Evolutionary conservation across 371 early-diverging fungal genomes (phyloP), one percentile per base, ranked within the genome.

Genomic region (Neoconidiobolus thromboides): DNA sequence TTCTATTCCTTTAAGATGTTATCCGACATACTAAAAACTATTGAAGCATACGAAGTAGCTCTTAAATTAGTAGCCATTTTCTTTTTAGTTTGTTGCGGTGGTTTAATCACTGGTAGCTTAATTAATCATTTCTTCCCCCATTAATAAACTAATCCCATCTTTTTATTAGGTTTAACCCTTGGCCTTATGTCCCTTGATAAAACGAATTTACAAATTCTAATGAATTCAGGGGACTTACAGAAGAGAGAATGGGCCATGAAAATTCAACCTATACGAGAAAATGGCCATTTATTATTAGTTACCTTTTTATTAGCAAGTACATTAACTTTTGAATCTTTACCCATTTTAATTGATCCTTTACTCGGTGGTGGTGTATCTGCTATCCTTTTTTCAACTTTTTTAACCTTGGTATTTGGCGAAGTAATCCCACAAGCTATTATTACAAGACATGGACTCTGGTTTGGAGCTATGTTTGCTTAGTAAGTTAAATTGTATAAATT

Each of bases 371-470:
- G 85, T 40, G 82, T 89, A 54, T 76, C 81, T 57, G 97, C 97
- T 1, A 81, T 96, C 53, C 67, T 93, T 2, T 76, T 83, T 4
- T 94, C 94, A 1, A 92, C 91, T 1, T 82, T 76, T 0, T 68
- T 93, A 48, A 87, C 95, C 66, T 85, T 96, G 48, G 71, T 94
- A 12, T 96, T 96, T 77, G 96, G 95, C 59, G 96, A 96, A 67
- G 74, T 82, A 58, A 80, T 85, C 51, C 82, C 86, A 54, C 79
- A 80, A 52, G 74, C 79, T 4, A 68, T 81, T 5, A 78, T 78
- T 63, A 71, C 80, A 37, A 69, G 73, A 50, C 66, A 69, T 75
- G 89, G 90, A 15, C 73, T 92, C 9, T 78, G 79, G 6, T 80
- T 91, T 58, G 92, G 92, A 9, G 82, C 90, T 12, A 76, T 74